These are phyloP conservation scores for Auricularia sp. DNA, from an alignment of 768 basidiomycete species.

Conservation along the genomic window DNA sequence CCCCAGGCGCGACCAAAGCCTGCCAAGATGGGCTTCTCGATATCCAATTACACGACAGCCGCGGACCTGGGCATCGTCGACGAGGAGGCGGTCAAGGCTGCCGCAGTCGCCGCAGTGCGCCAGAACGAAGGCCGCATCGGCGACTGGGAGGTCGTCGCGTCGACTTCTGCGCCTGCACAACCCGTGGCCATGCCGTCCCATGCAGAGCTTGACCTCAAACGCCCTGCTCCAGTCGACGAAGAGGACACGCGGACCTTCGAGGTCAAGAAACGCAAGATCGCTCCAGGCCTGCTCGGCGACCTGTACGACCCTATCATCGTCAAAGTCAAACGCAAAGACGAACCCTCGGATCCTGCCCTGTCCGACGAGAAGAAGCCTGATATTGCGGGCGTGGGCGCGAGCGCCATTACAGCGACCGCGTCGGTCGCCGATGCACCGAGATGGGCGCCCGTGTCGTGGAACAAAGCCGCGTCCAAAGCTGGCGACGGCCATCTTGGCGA, in stretches of 20 bases:
- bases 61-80: constrained; percentile 73
- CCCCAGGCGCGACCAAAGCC: constrained; percentile 33
- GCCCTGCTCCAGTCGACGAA: constrained; percentile 28
- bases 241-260: constrained; percentile 49
- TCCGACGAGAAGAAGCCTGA: neutral
- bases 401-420: neutral
- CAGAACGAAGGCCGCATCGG: constrained; percentile 62
- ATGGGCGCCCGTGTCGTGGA: neutral
- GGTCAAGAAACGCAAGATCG: constrained; percentile 51
- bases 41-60: constrained; percentile 81
- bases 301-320: constrained; percentile 74
- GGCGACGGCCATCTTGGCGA: neutral
- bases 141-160: constrained; percentile 60
- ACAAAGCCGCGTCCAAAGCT: neutral
- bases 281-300: constrained; percentile 51
- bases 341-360: neutral
- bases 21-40: constrained; percentile 39
- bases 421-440: neutral
- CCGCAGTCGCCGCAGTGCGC: constrained; percentile 49
- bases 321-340: constrained; percentile 6
- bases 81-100: constrained; percentile 56
- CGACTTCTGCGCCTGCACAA: constrained; percentile 17
- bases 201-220: constrained; percentile 11
- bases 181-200: constrained; percentile 4
- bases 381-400: neutral